Percentiles rank a stretch among this genome's conserved stretches.
These are phyloP conservation scores for Blepharisma japonicum DNA, from an alignment of 73 alveolate genomes.

Conservation along the genomic window DNA sequence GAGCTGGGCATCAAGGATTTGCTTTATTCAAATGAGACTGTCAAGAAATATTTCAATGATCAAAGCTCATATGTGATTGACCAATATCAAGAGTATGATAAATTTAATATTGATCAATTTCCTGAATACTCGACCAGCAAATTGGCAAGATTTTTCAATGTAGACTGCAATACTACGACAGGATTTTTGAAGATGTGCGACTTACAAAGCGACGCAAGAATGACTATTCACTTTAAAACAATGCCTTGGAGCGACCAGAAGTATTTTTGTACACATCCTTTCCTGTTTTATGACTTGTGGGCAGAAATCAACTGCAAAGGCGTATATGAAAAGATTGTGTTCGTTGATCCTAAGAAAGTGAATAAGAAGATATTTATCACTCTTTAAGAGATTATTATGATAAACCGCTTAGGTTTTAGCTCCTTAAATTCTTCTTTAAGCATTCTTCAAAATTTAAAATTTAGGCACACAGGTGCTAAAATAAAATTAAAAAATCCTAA, in stretches of 20 bases:
- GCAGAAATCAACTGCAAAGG: constrained; percentile 66
- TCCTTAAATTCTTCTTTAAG: too few relatives aligned
- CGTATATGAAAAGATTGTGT: constrained; percentile 2
- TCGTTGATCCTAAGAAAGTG: constrained; percentile 21
- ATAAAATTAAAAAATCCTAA: too few relatives aligned
- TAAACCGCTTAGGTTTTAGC: too few relatives aligned
- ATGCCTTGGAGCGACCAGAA: constrained; percentile 74
- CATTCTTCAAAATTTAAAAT: too few relatives aligned
- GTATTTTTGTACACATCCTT: constrained; percentile 61
- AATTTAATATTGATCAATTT: constrained; percentile 33
- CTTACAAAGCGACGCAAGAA: constrained; percentile 60
- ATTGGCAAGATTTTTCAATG: constrained; percentile 61
- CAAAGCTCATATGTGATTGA: constrained; percentile 30
- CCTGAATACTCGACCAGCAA: constrained; percentile 57
- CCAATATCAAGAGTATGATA: constrained; percentile 26
- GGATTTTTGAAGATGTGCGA: constrained; percentile 65
- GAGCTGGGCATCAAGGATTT: constrained; percentile 29
- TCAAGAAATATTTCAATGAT: constrained; percentile 27
- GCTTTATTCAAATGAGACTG: constrained; percentile 28
- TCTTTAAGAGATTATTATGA: not conserved
- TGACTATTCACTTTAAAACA: constrained; percentile 66
- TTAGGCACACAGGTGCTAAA: too few relatives aligned
- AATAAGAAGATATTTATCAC: constrained; percentile 15
- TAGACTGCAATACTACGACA: constrained; percentile 65
- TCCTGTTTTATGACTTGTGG: constrained; percentile 54